A percentile compares a stretch with the other conserved stretches of the same genome.
Evolutionary conservation across 495 filamentous ascomycete species (phyloP).

Genomic region (Talaromyces trachyspermus): DNA sequence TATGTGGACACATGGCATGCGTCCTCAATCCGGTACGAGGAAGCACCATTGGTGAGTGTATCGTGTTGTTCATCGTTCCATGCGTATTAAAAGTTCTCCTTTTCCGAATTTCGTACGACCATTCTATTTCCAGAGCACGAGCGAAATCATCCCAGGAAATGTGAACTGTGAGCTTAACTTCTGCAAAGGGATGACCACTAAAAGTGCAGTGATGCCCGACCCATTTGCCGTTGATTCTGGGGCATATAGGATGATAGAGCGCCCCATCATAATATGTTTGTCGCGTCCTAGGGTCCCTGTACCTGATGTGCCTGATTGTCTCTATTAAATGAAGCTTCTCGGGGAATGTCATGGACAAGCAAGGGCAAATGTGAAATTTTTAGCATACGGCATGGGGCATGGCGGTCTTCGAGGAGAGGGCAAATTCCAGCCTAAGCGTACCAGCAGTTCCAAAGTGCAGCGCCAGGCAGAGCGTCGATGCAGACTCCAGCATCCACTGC

Average conservation of each 20-base stretch:
- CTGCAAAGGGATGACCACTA: slow-evolving; percentile 1
- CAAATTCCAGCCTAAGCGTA: slow-evolving; percentile 2
- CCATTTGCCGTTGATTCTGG: background rate
- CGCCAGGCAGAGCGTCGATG: slow-evolving; percentile 7
- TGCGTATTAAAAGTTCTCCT: background rate
- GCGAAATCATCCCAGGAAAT: background rate
- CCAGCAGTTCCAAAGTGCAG: background rate
- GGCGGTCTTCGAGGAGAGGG: background rate
- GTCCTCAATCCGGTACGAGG: background rate
- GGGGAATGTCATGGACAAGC: slow-evolving; percentile 1
- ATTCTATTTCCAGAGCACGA: background rate
- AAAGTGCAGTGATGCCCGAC: background rate
- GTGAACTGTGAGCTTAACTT: background rate
- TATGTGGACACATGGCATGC: slow-evolving; percentile 1
- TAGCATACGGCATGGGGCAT: slow-evolving; percentile 8
- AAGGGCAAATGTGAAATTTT: slow-evolving; percentile 5
- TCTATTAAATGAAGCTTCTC: slow-evolving; percentile 5
- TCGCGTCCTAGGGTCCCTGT: slow-evolving; percentile 1
- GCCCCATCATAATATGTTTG: background rate
- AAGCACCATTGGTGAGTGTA: background rate
- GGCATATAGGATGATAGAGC: background rate
- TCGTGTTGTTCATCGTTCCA: background rate
- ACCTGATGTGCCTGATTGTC: background rate
- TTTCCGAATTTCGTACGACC: background rate
- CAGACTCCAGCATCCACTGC: slow-evolving; percentile 1